These are phyloP conservation scores for Globisporangium nagaii DNA, from an alignment of 352 stramenopile species.

Conservation along the genomic window DNA sequence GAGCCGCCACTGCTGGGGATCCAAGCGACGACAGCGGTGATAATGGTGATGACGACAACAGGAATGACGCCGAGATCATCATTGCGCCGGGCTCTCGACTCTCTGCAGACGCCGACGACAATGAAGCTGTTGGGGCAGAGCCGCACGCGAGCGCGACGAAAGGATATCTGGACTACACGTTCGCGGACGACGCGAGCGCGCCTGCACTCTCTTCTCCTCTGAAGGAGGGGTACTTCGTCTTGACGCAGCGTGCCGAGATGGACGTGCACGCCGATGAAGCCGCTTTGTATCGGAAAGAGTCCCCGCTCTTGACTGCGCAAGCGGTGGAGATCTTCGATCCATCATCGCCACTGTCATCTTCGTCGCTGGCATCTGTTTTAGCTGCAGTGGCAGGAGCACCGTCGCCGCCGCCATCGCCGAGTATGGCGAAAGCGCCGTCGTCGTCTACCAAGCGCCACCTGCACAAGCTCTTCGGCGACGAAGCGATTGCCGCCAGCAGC, in stretches of 20 bases:
- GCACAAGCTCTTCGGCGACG: constrained; percentile 17
- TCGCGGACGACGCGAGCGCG: background rate
- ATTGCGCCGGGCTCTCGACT: background rate
- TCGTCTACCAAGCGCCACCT: constrained; percentile 11
- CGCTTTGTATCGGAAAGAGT: constrained; percentile 24
- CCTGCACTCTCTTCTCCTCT: constrained; percentile 10
- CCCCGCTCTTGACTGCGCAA: constrained; percentile 18
- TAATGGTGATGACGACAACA: background rate
- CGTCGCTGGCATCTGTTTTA: background rate
- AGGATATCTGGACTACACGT: constrained; percentile 16
- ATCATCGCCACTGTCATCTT: background rate
- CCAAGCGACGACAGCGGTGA: background rate
- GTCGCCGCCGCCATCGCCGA: background rate
- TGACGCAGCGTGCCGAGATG: constrained; percentile 25
- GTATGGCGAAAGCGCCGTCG: background rate
- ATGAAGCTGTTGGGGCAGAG: background rate
- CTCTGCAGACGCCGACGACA: background rate
- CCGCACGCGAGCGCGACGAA: background rate
- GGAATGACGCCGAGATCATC: constrained; percentile 1
- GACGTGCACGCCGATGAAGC: constrained; percentile 41
- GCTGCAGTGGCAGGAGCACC: background rate
- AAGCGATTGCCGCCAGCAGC: background rate
- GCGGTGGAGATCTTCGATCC: constrained; percentile 24
- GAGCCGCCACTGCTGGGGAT: background rate
- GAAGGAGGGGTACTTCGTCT: constrained; percentile 27